Evolutionary conservation across 2,329 filamentous ascomycete species (phyloP), one percentile per base, ranked within the genome.

Genomic region (Eurotiales sp.): DNA sequence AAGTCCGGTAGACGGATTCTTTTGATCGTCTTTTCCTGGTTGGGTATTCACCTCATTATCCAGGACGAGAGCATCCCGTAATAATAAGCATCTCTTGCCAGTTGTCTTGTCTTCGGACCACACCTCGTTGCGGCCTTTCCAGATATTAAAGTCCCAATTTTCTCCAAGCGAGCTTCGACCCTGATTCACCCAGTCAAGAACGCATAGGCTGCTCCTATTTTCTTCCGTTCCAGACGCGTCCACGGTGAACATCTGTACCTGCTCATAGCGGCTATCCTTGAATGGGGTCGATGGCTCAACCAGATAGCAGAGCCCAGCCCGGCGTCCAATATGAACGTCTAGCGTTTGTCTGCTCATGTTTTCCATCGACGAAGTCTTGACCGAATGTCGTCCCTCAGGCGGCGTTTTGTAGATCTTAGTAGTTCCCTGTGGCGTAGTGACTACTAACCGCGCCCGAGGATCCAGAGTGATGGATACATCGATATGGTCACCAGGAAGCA

Each of bases 221-320:
- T 50, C 58, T 54, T 57, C 61, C 51, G 56, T 63, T 5, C 74
- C 71, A 7, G 64, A 68, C 51, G 61, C 68, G 45, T 75, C 75
- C 46, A 86, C 70, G 30, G 79, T 79, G 69, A 96, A 96, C 17
- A 83, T 79, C 69, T 97, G 93, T 14, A 76, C 79, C 70, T 97
- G 93, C 60, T 87, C 82, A 69, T 96, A 97, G 39, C 87, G 82
- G 63, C 89, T 95, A 56, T 82, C 80, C 55, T 83, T 84, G 66
- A 95, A 97, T 0, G 93, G 93, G 66, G 96, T 92, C 3, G 95
- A 87, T 0, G 93, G 93, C 66, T 99, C 93, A 0, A 93, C 93
- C 10, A 97, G 79, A 55, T 84, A 84, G 59, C 79, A 78, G 40
- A 85, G 66, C 21, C 78, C 79, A 17, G 80, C 72, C 53, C 72